Conservation (phyloP, 2,329 filamentous ascomycete species). For the Fusarium torreyae region DNA sequence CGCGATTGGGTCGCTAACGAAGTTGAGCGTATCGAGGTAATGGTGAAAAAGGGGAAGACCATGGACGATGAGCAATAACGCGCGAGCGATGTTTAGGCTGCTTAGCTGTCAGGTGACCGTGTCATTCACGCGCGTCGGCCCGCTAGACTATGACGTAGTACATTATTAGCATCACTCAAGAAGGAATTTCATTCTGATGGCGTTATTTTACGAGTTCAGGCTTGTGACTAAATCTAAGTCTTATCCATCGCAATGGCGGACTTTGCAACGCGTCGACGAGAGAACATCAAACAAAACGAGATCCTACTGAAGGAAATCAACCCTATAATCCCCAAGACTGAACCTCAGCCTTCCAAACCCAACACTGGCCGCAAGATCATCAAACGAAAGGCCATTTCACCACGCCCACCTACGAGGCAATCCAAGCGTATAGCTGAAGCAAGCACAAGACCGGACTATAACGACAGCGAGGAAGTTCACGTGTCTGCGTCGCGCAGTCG, state of each 20-base stretch:
- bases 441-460: background rate
- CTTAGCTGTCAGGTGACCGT: background rate
- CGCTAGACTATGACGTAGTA: background rate
- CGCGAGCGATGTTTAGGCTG: too few species aligned
- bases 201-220: background rate
- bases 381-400: conserved; percentile 8
- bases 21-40: too few species aligned
- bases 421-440: conserved; percentile 22
- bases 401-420: conserved; percentile 9
- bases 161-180: background rate
- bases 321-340: background rate
- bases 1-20: too few species aligned
- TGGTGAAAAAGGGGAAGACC: too few species aligned
- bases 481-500: background rate
- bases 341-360: background rate
- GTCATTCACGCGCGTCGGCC: background rate
- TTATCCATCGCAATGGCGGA: conserved; percentile 6
- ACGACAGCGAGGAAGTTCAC: background rate
- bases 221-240: background rate
- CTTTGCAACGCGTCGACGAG: conserved; percentile 2
- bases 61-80: too few species aligned
- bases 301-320: conserved; percentile 12
- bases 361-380: background rate
- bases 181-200: background rate
- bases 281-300: conserved; percentile 16